Percentiles rank a stretch among this genome's conserved stretches.
Evolutionary conservation across 2,329 filamentous ascomycete genomes (phyloP).

Genomic region (Talaromyces sp.): DNA sequence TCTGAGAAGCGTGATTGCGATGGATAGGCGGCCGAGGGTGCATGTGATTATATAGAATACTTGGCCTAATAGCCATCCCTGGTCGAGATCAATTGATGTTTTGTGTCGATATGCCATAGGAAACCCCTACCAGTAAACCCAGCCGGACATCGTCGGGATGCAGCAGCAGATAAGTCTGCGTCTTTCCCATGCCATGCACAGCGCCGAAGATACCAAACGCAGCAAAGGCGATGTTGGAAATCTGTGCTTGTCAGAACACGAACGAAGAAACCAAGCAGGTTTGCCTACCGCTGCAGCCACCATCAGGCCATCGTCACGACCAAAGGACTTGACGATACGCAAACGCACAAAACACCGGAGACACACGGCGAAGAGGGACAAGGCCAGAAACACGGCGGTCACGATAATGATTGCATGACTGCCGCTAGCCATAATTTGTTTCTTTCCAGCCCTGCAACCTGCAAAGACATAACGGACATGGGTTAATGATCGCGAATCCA

Average conservation of each 20-base stretch:
- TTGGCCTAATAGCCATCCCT: slow-evolving; percentile 49
- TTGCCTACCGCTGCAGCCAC: slow-evolving; percentile 23
- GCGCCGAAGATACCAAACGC: slow-evolving; percentile 22
- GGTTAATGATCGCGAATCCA: background rate
- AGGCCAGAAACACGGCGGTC: slow-evolving; percentile 32
- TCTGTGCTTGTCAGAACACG: slow-evolving; percentile 11
- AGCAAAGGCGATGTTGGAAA: slow-evolving; percentile 22
- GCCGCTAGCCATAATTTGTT: background rate
- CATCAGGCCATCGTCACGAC: slow-evolving; percentile 32
- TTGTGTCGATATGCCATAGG: background rate
- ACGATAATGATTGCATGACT: background rate
- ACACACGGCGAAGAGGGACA: slow-evolving; percentile 34
- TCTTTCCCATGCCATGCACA: slow-evolving; percentile 20
- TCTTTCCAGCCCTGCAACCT: background rate
- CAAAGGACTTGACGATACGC: slow-evolving; percentile 33
- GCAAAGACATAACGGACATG: background rate
- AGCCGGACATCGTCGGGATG: slow-evolving; percentile 17
- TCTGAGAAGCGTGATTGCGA: slow-evolving; percentile 49
- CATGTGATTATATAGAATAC: slow-evolving; percentile 46
- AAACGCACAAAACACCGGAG: slow-evolving; percentile 39
- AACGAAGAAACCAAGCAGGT: background rate
- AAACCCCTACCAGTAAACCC: slow-evolving; percentile 20
- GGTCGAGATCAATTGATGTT: background rate
- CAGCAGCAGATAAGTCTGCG: slow-evolving; percentile 14
- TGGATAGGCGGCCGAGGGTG: slow-evolving; percentile 44